Evolutionary conservation across 2,329 filamentous ascomycete genomes (phyloP).

Genomic region (Orbilia brochopaga): DNA sequence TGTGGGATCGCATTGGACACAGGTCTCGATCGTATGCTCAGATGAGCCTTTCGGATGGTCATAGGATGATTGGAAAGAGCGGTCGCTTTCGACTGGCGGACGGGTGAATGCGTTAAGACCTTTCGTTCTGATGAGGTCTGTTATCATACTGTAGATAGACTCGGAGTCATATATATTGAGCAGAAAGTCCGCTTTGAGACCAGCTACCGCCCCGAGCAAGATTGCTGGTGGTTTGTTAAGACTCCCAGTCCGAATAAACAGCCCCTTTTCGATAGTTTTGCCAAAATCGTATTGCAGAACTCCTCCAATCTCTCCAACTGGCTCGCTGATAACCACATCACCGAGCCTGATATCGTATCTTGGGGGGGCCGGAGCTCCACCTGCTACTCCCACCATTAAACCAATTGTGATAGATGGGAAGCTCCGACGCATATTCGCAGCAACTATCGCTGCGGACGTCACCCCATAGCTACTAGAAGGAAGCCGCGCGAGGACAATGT

Average conservation of each 20-base stretch:
- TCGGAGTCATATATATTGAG: not conserved
- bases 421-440: slow-evolving; percentile 40
- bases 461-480: slow-evolving; percentile 43
- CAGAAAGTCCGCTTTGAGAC: not conserved
- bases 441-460: slow-evolving; percentile 40
- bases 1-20: not conserved
- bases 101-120: not conserved
- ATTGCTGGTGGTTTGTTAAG: not conserved
- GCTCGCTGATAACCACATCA: slow-evolving; percentile 34
- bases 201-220: not conserved
- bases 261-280: slow-evolving; percentile 12
- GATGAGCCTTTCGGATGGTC: slow-evolving; percentile 1
- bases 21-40: slow-evolving; percentile 3
- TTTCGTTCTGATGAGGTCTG: not conserved
- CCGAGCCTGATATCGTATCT: slow-evolving; percentile 41
- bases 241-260: not conserved
- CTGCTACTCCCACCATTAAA: slow-evolving; percentile 53
- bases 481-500: slow-evolving; percentile 51
- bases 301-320: not conserved
- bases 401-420: slow-evolving; percentile 28
- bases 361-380: slow-evolving; percentile 42
- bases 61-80: not conserved
- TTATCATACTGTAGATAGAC: not conserved
- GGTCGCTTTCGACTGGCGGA: not conserved
- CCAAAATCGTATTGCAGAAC: slow-evolving; percentile 21